Base-by-base conservation (phyloP, 805 yeast species). In the Barnettozyma pratensis region DNA sequence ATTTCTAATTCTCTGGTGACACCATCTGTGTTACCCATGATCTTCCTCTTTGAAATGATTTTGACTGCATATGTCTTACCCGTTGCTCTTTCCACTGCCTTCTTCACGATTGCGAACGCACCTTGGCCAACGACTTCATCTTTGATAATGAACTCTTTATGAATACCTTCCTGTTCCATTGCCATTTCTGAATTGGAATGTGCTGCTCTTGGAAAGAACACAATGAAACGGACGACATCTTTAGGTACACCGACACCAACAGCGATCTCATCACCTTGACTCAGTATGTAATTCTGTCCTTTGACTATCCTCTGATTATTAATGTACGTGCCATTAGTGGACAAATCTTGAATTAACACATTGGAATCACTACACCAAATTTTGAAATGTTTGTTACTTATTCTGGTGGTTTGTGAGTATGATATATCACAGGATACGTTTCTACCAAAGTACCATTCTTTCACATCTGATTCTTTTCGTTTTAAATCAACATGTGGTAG, bases 31-130 rank as follows among this genome's bases (percentile, higher is more conserved):
- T 86, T 87, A 4, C 87, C 88, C 54, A 85, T 81, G 43, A 92
- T 80, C 59, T 89, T 88, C 48, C 88, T 74, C 58, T 91, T 82
- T 47, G 85, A 82, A 36, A 94, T 91, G 51, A 94, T 89, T 62
- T 94, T 94, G 14, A 88, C 96, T 0, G 99, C 99, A 65, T 72
- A 90, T 5, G 92, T 79, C 55, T 83, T 81, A 11, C 98, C 98
- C 0, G 96, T 81, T 6, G 79, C 67, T 52, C 97, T 76, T 60
- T 90, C 94, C 1, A 91, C 81, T 5, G 95, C 97, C 62, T 88
- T 88, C 56, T 89, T 85, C 30, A 94, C 99, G 1, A 91, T 86
- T 6, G 98, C 98, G 75, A 92, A 92, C 8, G 98, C 98, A n/a
- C 99, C 99, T 58, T 89, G 94, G 1, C 99, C 99, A 1, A 92